A percentile compares a stretch with the other conserved stretches of the same genome.
Conservation (phyloP, 208 protist species). For the Crithidia expoeki region DNA sequence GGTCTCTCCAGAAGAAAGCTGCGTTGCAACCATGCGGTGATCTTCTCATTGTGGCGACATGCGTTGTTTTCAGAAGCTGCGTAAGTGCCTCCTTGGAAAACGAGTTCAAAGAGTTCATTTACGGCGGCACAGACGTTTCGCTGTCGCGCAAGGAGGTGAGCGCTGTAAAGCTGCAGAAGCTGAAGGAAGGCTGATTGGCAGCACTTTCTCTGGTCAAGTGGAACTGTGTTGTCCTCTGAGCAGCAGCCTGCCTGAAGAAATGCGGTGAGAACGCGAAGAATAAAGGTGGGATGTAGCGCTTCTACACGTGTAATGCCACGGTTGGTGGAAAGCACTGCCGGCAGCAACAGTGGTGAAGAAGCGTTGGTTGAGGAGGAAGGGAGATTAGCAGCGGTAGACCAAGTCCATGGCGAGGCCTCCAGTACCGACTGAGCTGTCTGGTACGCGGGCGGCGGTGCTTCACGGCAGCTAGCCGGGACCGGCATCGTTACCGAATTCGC, state of each 20-base stretch:
- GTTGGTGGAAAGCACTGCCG: slow-evolving; percentile 7
- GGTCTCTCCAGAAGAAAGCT: not conserved
- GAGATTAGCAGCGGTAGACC: not conserved
- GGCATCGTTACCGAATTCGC: not conserved
- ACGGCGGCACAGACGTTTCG: not conserved
- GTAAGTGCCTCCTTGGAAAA: too few relatives aligned
- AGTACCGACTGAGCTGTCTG: not conserved
- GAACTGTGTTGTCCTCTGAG: not conserved
- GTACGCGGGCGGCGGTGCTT: not conserved
- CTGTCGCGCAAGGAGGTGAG: not conserved
- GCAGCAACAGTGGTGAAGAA: slow-evolving; percentile 5
- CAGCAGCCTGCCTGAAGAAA: slow-evolving; percentile 11
- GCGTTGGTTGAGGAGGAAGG: not conserved
- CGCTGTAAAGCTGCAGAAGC: slow-evolving; percentile 19
- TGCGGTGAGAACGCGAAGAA: slow-evolving; percentile 21
- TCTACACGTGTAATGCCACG: slow-evolving; percentile 25
- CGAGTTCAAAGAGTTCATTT: not conserved
- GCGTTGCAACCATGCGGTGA: not conserved
- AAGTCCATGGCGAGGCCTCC: slow-evolving; percentile 12
- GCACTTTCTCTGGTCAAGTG: not conserved
- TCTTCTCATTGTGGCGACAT: too few relatives aligned
- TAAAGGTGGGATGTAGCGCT: slow-evolving; percentile 15
- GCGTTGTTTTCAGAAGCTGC: not conserved
- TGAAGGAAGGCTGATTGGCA: slow-evolving; percentile 12
- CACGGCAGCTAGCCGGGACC: not conserved